These are phyloP conservation scores for Phaseolus coccineus DNA, from an alignment of 331 rosid genomes.

Conservation along the genomic window DNA sequence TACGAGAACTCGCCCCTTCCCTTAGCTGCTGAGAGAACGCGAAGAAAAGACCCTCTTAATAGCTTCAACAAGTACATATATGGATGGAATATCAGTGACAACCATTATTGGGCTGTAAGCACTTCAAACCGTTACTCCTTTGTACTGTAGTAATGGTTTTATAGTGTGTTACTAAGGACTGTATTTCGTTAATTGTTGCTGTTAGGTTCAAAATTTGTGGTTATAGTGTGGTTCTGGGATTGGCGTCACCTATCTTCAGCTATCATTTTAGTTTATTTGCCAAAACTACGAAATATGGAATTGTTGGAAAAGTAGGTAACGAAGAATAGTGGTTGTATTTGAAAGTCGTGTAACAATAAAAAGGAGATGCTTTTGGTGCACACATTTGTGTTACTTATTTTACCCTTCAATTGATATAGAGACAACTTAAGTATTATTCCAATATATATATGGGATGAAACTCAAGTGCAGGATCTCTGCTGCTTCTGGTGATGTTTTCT, in stretches of 20 bases:
- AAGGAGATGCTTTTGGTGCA: neutral
- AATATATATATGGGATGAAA: neutral
- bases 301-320: conserved; percentile 8
- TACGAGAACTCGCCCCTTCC: conserved; percentile 58
- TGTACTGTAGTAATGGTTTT: neutral
- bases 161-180: neutral
- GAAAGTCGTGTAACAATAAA: neutral
- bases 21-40: conserved; percentile 81
- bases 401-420: neutral
- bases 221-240: conserved; percentile 16
- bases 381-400: neutral
- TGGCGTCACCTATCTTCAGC: neutral
- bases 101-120: conserved; percentile 93
- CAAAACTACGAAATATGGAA: conserved; percentile 1
- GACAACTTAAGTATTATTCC: too few relatives aligned
- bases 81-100: conserved; percentile 90
- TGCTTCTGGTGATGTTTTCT: neutral
- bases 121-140: neutral
- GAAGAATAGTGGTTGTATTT: conserved; percentile 10
- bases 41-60: conserved; percentile 76
- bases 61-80: conserved; percentile 69
- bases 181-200: neutral
- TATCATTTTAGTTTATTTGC: neutral
- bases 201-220: neutral
- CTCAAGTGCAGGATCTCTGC: too few relatives aligned